phyloP scores from a whole-genome alignment of 2,329 filamentous ascomycete genomes.

The Fusarium equiseti region DNA sequence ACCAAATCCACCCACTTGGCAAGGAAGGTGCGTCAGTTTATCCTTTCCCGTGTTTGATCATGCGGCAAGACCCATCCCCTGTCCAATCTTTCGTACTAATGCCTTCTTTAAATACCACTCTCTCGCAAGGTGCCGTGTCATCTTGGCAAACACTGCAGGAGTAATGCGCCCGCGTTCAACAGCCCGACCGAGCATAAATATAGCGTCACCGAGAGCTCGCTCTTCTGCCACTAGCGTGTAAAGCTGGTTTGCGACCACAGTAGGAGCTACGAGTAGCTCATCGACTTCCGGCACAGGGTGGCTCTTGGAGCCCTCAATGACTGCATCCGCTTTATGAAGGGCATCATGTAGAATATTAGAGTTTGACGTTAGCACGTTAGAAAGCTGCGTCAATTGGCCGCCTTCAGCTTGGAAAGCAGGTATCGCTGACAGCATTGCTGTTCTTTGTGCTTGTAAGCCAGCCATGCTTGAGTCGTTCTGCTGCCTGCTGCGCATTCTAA shows the following conservation, averaged over 20 bases:
- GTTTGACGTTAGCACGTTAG: conserved; percentile 79
- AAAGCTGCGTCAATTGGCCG: conserved; percentile 76
- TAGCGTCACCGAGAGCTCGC: conserved; percentile 83
- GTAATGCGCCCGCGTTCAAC: conserved; percentile 79
- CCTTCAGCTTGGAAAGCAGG: conserved; percentile 80
- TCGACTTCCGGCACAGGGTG: conserved; percentile 83
- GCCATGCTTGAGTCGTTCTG: conserved; percentile 81
- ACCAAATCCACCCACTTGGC: conserved; percentile 23
- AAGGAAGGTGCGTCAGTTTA: conserved; percentile 13
- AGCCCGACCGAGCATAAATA: conserved; percentile 83
- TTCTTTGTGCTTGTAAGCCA: conserved; percentile 82
- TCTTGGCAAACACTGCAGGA: conserved; percentile 81
- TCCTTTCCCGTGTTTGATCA: conserved; percentile 33
- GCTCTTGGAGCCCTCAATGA: conserved; percentile 78
- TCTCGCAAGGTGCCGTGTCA: conserved; percentile 77
- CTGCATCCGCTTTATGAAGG: conserved; percentile 80
- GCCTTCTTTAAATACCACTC: conserved; percentile 90
- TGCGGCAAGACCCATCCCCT: conserved; percentile 75
- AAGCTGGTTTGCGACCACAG: conserved; percentile 90
- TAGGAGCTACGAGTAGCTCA: conserved; percentile 92
- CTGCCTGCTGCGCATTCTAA: conserved; percentile 75
- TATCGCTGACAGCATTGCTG: conserved; percentile 79
- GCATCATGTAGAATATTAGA: conserved; percentile 81
- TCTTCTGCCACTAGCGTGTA: conserved; percentile 93
- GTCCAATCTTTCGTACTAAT: conserved; percentile 79